Conservation (phyloP, 805 yeast species). For the Grigorovia jiainica region DNA sequence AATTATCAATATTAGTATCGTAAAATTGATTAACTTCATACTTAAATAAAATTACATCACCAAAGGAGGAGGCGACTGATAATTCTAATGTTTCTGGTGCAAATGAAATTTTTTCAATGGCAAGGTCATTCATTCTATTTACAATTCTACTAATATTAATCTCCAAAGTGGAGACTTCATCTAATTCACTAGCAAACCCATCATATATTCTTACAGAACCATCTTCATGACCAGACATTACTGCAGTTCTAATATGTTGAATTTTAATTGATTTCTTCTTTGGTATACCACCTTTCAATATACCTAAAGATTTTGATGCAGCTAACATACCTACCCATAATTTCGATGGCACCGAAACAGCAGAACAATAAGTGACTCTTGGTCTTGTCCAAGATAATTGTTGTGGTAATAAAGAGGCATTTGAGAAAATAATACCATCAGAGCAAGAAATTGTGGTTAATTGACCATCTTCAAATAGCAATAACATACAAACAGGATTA, state of each 20-base stretch:
- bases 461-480: constrained; percentile 54
- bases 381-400: constrained; percentile 74
- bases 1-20: constrained; percentile 14
- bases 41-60: constrained; percentile 68
- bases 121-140: constrained; percentile 35
- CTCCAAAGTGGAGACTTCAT: constrained; percentile 49
- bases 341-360: constrained; percentile 48
- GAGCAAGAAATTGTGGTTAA: constrained; percentile 54
- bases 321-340: constrained; percentile 75
- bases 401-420: constrained; percentile 65
- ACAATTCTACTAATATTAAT: constrained; percentile 45
- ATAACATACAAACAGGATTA: constrained; percentile 57
- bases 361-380: constrained; percentile 45
- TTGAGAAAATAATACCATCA: constrained; percentile 40
- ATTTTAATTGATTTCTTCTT: constrained; percentile 39
- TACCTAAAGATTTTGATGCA: constrained; percentile 27
- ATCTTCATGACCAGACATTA: constrained; percentile 79
- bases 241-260: constrained; percentile 43
- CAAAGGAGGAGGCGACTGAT: constrained; percentile 55
- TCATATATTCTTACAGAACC: constrained; percentile 82
- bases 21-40: constrained; percentile 48
- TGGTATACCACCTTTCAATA: constrained; percentile 72
- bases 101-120: constrained; percentile 55
- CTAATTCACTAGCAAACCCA: constrained; percentile 65
- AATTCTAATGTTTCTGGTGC: constrained; percentile 72